Conservation (phyloP, 805 yeast genomes). For the Candida dendrica region DNA sequence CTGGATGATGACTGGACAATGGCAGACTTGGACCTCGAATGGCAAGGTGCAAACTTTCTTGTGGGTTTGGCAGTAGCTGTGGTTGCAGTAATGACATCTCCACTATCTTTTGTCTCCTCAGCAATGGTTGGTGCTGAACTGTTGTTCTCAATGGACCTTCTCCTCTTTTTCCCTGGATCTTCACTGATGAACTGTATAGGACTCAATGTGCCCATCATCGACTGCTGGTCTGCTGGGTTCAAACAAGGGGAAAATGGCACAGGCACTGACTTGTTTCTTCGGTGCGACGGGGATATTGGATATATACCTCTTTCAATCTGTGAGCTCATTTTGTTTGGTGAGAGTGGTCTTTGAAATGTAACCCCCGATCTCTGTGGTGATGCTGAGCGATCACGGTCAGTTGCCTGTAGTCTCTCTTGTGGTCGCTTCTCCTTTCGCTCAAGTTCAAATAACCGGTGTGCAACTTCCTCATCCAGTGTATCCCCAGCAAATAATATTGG, state of each 20-base stretch:
- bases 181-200: slow-evolving; percentile 22
- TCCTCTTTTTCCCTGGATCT: slow-evolving; percentile 19
- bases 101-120: background rate
- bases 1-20: too few relatives aligned
- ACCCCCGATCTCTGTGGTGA: slow-evolving; percentile 1
- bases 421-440: slow-evolving; percentile 6
- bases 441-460: slow-evolving; percentile 9
- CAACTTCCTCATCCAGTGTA: slow-evolving; percentile 11
- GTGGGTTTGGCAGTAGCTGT: background rate
- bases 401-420: background rate
- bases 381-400: too few relatives aligned
- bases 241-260: slow-evolving; percentile 10
- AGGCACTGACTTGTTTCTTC: slow-evolving; percentile 35
- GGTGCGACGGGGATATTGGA: slow-evolving; percentile 23
- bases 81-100: too few relatives aligned
- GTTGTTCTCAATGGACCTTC: slow-evolving; percentile 18
- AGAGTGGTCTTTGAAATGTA: slow-evolving; percentile 34
- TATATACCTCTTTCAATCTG: slow-evolving; percentile 6
- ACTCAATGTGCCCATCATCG: slow-evolving; percentile 21
- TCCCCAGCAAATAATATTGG: slow-evolving; percentile 48
- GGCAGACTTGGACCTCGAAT: background rate
- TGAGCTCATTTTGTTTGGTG: slow-evolving; percentile 72
- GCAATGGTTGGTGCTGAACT: background rate
- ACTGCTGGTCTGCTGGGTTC: slow-evolving; percentile 4
- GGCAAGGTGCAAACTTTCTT: background rate